Percentiles rank a stretch among this genome's conserved stretches.
Evolutionary conservation across 371 early-diverging fungal genomes (phyloP).

Genomic region (Blastocladiella emersonii): DNA sequence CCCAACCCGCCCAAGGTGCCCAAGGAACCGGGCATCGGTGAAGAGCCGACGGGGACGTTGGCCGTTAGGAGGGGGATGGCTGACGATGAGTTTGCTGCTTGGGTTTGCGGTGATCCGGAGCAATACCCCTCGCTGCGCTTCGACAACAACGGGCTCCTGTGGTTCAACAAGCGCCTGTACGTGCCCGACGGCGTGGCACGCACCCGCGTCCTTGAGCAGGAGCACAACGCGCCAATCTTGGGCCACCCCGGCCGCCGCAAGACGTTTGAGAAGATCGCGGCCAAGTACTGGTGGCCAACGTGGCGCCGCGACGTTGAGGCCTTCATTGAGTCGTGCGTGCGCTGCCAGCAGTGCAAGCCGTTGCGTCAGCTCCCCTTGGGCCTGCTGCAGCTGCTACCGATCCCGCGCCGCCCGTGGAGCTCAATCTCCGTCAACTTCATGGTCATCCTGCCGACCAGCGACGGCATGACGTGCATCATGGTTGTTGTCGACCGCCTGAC

Average conservation of each 20-base stretch:
- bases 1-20: no score
- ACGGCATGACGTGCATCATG: slow-evolving; percentile 14
- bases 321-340: slow-evolving; percentile 12
- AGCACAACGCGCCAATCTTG: slow-evolving; percentile 10
- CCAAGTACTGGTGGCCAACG: slow-evolving; percentile 16
- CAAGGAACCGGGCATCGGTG: no score
- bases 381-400: slow-evolving; percentile 10
- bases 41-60: no score
- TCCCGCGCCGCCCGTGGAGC: slow-evolving; percentile 10
- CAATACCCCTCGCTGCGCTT: no score
- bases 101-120: no score
- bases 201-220: slow-evolving; percentile 7
- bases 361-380: slow-evolving; percentile 11
- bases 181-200: background rate
- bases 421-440: slow-evolving; percentile 17
- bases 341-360: slow-evolving; percentile 11
- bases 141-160: no score
- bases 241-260: slow-evolving; percentile 17
- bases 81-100: no score
- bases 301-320: slow-evolving; percentile 7
- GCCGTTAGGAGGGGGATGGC: no score
- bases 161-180: no score
- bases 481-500: background rate
- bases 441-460: slow-evolving; percentile 11
- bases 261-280: slow-evolving; percentile 10